Percentiles rank a stretch among this genome's conserved stretches.
Conservation (phyloP, 306 rosid genomes). For the Ceratonia siliqua region DNA sequence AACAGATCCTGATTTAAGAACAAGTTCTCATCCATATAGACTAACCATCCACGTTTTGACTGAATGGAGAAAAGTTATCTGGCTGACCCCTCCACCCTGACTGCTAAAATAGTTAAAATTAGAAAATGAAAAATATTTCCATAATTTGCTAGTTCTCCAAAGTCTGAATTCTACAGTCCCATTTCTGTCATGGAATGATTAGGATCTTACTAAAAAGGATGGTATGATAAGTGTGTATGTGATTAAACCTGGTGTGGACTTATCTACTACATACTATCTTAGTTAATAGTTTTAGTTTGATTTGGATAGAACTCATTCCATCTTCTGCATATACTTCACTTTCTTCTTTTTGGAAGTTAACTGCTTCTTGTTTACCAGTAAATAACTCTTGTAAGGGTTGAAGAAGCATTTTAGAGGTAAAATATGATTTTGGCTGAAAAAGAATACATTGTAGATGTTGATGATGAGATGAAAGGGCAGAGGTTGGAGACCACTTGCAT, state of each 20-base stretch:
- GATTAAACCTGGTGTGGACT: conserved; percentile 17
- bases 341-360: not conserved
- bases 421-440: conserved; percentile 2
- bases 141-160: conserved; percentile 10
- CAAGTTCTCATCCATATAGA: not conserved
- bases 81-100: not conserved
- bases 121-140: not conserved
- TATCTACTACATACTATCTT: not conserved
- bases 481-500: conserved; percentile 13
- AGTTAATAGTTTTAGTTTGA: not conserved
- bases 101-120: not conserved
- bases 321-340: not conserved
- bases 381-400: conserved; percentile 10
- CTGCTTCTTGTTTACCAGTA: conserved; percentile 14
- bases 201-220: conserved; percentile 11
- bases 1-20: not conserved
- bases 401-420: conserved; percentile 13
- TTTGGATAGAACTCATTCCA: not conserved
- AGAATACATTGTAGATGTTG: conserved; percentile 3
- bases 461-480: conserved; percentile 14
- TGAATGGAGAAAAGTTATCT: not conserved
- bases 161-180: conserved; percentile 12
- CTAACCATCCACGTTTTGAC: conserved; percentile 5
- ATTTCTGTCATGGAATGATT: conserved; percentile 3
- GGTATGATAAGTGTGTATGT: not conserved